phyloP scores from a whole-genome alignment of 495 filamentous ascomycete genomes.

The Talaromyces trachyspermus region DNA sequence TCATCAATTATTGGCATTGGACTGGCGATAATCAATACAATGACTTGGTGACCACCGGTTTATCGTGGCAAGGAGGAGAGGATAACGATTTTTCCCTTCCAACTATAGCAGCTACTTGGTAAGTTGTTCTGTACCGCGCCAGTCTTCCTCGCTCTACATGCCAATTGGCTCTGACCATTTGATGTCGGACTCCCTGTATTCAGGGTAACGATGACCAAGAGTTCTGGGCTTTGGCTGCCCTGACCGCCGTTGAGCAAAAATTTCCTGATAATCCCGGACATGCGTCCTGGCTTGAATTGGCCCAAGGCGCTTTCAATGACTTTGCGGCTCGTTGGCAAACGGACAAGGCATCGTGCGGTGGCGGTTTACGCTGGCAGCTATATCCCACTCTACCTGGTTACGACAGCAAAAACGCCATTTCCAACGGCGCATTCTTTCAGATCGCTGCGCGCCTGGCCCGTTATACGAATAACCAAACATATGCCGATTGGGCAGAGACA shows the following conservation, averaged over 20 bases:
- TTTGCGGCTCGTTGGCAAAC: conserved; percentile 57
- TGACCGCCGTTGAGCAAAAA: conserved; percentile 66
- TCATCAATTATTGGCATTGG: conserved; percentile 73
- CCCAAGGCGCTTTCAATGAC: conserved; percentile 55
- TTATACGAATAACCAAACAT: conserved; percentile 71
- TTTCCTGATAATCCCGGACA: conserved; percentile 54
- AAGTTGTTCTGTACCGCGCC: background rate
- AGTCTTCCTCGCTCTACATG: too few relatives aligned
- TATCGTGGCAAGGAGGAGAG: conserved; percentile 62
- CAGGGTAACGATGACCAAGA: conserved; percentile 71
- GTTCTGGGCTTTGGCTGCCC: conserved; percentile 71
- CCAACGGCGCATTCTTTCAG: conserved; percentile 75
- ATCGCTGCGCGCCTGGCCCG: conserved; percentile 67
- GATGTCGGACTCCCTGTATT: too few relatives aligned
- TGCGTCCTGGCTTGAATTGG: conserved; percentile 57
- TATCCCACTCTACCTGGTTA: conserved; percentile 75
- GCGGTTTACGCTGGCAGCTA: conserved; percentile 83
- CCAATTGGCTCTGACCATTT: too few relatives aligned
- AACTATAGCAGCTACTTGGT: conserved; percentile 39
- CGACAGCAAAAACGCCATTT: conserved; percentile 72
- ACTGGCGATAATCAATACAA: conserved; percentile 69
- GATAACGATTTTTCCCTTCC: conserved; percentile 57
- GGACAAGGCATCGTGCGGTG: conserved; percentile 55
- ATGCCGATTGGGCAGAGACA: conserved; percentile 65
- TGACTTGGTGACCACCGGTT: conserved; percentile 48